Evolutionary conservation across 805 yeast genomes (phyloP).

Genomic region (Metschnikowia similis): DNA sequence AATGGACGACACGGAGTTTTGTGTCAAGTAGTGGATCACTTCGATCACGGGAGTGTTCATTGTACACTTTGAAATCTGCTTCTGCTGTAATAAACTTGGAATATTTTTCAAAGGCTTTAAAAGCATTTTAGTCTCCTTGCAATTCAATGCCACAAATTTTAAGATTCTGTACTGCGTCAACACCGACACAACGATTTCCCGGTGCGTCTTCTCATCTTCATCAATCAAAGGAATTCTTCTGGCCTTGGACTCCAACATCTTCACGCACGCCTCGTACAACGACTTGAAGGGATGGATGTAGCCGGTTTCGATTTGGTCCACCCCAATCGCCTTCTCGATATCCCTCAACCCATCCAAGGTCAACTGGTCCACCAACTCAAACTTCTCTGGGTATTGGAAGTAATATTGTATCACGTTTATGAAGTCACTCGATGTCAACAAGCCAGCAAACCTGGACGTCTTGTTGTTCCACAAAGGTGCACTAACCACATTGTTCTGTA

Average conservation of each 20-base stretch:
- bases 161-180: conserved; percentile 93
- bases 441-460: conserved; percentile 87
- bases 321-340: conserved; percentile 84
- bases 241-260: conserved; percentile 84
- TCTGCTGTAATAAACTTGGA: conserved; percentile 53
- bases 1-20: conserved; percentile 80
- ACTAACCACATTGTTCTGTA: conserved; percentile 91
- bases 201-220: conserved; percentile 83
- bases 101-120: conserved; percentile 70
- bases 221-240: conserved; percentile 93
- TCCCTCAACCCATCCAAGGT: conserved; percentile 82
- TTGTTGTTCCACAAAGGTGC: conserved; percentile 96
- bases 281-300: conserved; percentile 89
- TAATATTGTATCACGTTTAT: conserved; percentile 93
- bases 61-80: conserved; percentile 67
- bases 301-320: conserved; percentile 76
- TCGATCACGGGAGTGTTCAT: conserved; percentile 93
- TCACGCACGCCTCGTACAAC: conserved; percentile 86
- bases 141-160: conserved; percentile 92
- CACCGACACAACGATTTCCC: conserved; percentile 93
- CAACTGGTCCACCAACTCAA: conserved; percentile 80
- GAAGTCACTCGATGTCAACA: conserved; percentile 86
- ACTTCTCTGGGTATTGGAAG: conserved; percentile 81
- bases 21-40: conserved; percentile 77
- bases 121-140: conserved; percentile 87